Evolutionary conservation across 192 early-diverging fungal species (phyloP).

Genomic region (Phlyctochytrium bullatum): DNA sequence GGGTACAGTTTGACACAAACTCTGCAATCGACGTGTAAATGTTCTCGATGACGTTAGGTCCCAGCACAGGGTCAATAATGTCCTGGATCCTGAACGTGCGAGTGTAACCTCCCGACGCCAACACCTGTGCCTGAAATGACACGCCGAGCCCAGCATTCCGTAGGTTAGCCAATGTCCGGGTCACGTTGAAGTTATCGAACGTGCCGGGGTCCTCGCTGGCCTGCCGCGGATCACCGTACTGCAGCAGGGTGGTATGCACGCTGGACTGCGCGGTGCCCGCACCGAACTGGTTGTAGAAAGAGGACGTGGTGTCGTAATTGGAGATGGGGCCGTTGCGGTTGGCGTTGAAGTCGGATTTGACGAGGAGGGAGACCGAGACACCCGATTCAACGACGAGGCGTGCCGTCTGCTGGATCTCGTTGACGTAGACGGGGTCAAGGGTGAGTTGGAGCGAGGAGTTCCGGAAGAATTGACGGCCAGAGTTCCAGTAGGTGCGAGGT

Average conservation of each 20-base stretch:
- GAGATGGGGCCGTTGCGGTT: conserved; percentile 34
- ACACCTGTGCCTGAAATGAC: conserved; percentile 34
- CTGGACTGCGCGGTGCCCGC: background rate
- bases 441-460: conserved; percentile 7
- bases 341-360: conserved; percentile 36
- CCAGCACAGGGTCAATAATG: conserved; percentile 28
- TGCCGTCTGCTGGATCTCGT: conserved; percentile 32
- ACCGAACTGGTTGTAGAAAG: conserved; percentile 3
- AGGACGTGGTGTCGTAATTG: conserved; percentile 12
- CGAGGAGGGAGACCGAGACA: conserved; percentile 23
- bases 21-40: conserved; percentile 32
- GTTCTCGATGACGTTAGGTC: conserved; percentile 17
- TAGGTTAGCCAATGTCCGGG: conserved; percentile 24
- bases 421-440: conserved; percentile 24
- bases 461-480: conserved; percentile 29
- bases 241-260: conserved; percentile 33
- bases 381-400: conserved; percentile 6
- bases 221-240: conserved; percentile 38
- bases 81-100: conserved; percentile 34
- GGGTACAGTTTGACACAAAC: conserved; percentile 29
- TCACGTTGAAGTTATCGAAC: conserved; percentile 29
- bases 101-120: conserved; percentile 28
- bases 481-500: background rate
- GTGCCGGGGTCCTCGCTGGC: conserved; percentile 6
- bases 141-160: conserved; percentile 8